These are phyloP conservation scores for Sugiyamaella smithiae DNA, from an alignment of 805 yeast genomes.

Conservation along the genomic window DNA sequence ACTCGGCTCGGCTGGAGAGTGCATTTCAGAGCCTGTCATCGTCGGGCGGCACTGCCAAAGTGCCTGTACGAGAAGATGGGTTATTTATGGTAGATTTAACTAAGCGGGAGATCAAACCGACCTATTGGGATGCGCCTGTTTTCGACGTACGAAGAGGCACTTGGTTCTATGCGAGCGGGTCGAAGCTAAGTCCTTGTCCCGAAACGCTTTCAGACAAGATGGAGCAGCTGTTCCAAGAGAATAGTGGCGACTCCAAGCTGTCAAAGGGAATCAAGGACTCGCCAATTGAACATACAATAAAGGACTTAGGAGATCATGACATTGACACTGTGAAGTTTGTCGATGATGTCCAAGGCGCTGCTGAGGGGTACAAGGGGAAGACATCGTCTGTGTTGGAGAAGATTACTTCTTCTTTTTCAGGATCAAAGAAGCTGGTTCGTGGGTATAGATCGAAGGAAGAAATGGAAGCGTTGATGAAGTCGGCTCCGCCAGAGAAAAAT, in stretches of 20 bases:
- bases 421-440: slow-evolving; percentile 24
- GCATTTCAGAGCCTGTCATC: slow-evolving; percentile 36
- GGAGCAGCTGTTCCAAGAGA: slow-evolving; percentile 49
- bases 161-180: slow-evolving; percentile 67
- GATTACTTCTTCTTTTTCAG: slow-evolving; percentile 1
- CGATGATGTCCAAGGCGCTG: slow-evolving; percentile 4
- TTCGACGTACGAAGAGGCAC: slow-evolving; percentile 81
- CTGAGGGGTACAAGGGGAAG: neutral
- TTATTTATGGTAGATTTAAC: slow-evolving; percentile 68
- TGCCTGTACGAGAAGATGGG: slow-evolving; percentile 77
- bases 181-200: slow-evolving; percentile 47
- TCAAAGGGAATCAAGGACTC: neutral
- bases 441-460: slow-evolving; percentile 25
- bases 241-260: neutral
- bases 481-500: neutral
- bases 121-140: slow-evolving; percentile 85
- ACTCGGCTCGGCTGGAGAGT: slow-evolving; percentile 59
- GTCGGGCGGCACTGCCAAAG: too few relatives aligned
- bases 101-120: slow-evolving; percentile 56
- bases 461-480: slow-evolving; percentile 20
- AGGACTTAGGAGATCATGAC: slow-evolving; percentile 29
- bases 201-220: slow-evolving; percentile 51
- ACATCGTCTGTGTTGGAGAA: slow-evolving; percentile 4
- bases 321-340: slow-evolving; percentile 8
- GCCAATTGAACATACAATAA: neutral